phyloP scores from a whole-genome alignment of 2,329 filamentous ascomycete genomes.

The Phaeosphaeria sp. region DNA sequence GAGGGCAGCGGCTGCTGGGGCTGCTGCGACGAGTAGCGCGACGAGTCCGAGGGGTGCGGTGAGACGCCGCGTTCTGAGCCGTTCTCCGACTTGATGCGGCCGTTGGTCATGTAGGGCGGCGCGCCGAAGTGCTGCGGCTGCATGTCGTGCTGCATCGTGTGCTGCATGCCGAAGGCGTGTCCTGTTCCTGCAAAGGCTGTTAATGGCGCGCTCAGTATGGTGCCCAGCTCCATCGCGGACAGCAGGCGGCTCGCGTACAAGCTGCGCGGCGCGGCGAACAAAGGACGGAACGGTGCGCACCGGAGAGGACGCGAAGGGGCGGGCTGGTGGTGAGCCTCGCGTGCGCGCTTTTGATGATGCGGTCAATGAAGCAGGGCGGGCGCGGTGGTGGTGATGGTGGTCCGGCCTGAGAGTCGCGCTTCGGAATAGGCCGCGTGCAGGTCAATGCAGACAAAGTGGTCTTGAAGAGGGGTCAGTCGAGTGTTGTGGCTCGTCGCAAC shows the following conservation, averaged over 20 bases:
- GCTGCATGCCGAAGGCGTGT: slow-evolving; percentile 49
- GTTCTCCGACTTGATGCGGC: slow-evolving; percentile 63
- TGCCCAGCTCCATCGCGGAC: slow-evolving; percentile 49
- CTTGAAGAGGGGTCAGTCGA: slow-evolving; percentile 43
- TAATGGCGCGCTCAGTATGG: slow-evolving; percentile 53
- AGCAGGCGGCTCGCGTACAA: slow-evolving; percentile 28
- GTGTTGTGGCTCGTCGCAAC: slow-evolving; percentile 21
- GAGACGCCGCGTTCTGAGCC: slow-evolving; percentile 66
- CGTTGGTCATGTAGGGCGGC: slow-evolving; percentile 56
- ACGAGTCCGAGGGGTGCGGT: slow-evolving; percentile 63
- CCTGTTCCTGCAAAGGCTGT: slow-evolving; percentile 47
- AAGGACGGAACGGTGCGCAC: slow-evolving; percentile 43
- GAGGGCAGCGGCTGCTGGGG: slow-evolving; percentile 60
- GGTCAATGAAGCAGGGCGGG: slow-evolving; percentile 24
- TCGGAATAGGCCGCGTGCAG: slow-evolving; percentile 45
- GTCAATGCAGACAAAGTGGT: slow-evolving; percentile 48
- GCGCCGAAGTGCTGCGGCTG: slow-evolving; percentile 55
- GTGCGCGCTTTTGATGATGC: slow-evolving; percentile 31
- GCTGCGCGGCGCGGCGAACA: slow-evolving; percentile 21
- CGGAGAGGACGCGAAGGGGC: slow-evolving; percentile 27
- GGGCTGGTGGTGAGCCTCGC: slow-evolving; percentile 34
- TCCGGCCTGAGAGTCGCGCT: slow-evolving; percentile 36
- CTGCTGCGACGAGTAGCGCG: slow-evolving; percentile 64
- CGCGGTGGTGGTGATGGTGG: slow-evolving; percentile 31
- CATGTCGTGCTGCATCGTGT: slow-evolving; percentile 51